A percentile compares a stretch with the other conserved stretches of the same genome.
These are phyloP conservation scores for Candida dajiaensis DNA, from an alignment of 805 yeast genomes.

Conservation along the genomic window DNA sequence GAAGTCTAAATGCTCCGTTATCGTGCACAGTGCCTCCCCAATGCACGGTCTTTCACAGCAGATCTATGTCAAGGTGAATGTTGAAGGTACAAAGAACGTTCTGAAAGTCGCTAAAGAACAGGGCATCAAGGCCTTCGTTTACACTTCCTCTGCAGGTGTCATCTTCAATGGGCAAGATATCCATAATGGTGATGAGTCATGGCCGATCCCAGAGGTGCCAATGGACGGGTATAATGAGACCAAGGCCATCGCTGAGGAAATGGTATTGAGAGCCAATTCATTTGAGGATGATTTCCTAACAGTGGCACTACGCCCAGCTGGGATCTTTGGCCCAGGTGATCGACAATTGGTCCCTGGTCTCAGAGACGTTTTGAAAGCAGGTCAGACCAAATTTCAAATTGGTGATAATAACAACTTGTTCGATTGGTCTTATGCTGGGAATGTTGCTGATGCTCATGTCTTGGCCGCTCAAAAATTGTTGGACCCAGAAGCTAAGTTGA, in stretches of 20 bases:
- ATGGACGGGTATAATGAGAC: slow-evolving; percentile 98
- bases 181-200: slow-evolving; percentile 85
- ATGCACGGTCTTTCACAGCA: slow-evolving; percentile 82
- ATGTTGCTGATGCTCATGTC: slow-evolving; percentile 95
- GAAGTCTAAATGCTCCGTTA: slow-evolving; percentile 56
- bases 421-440: slow-evolving; percentile 98
- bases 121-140: slow-evolving; percentile 62
- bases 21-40: slow-evolving; percentile 97
- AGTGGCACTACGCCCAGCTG: slow-evolving; percentile 92
- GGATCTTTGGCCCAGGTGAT: slow-evolving; percentile 98
- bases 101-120: slow-evolving; percentile 53
- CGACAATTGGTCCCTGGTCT: slow-evolving; percentile 93
- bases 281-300: slow-evolving; percentile 55
- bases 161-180: slow-evolving; percentile 93
- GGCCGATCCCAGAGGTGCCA: slow-evolving; percentile 87
- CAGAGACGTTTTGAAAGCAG: slow-evolving; percentile 71
- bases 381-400: slow-evolving; percentile 87
- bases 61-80: slow-evolving; percentile 84
- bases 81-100: slow-evolving; percentile 78
- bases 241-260: slow-evolving; percentile 83
- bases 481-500: slow-evolving; percentile 33
- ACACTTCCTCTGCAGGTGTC: slow-evolving; percentile 97
- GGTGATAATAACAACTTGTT: slow-evolving; percentile 92
- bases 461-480: slow-evolving; percentile 79
- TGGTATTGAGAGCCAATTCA: slow-evolving; percentile 71